Base-by-base conservation (phyloP, 768 basidiomycete genomes). In the Mycena chlorophos region DNA sequence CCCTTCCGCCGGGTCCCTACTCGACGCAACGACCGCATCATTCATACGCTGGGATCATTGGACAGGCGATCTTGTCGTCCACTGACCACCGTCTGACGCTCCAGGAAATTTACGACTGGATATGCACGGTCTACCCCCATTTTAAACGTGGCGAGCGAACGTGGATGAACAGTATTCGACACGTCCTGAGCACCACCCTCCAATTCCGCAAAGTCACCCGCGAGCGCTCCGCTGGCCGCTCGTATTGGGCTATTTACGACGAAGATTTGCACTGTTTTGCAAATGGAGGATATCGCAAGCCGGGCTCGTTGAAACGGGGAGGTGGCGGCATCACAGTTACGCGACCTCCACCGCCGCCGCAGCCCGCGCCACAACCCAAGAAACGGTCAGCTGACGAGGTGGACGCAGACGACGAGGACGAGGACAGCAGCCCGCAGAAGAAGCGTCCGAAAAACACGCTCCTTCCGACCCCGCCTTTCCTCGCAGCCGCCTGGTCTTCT, bases 131-230 rank as follows among this genome's bases (percentile, higher is more conserved):
- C 8, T 95, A 94, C 71, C 95, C 97, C 5, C 86, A 87, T 67
- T 99, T 92, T 75, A 92, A 93, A 71, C 88, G 90, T 55, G 88
- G 89, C 20, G 94, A 98, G 65, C 83, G 88, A 3, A 96, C 94
- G 5, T 98, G 96, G 96, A 94, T 95, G 85, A 97, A 97, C 71
- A 95, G 93, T 52, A 93, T 98, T 56, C 84, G 96, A n/a, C 95
- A 98, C 71, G 94, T 95, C 46, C 80, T 98, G 23, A 94, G 91
- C 60, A 92, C 94, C 3, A 96, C 95, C 40, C 84, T 88, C 31
- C 89, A 88, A 64, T 98, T 97, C 71, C 84, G 92, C 59, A 97
- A 96, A 63, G 84, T 88, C 0, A 82, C 85, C 2, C 77, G 94
- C 20, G 87, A 91, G 55, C 83, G 88, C 13, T 79, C 84, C 23